Evolutionary conservation across 345 rosid genomes (phyloP).

Genomic region (Gossypium raimondii): DNA sequence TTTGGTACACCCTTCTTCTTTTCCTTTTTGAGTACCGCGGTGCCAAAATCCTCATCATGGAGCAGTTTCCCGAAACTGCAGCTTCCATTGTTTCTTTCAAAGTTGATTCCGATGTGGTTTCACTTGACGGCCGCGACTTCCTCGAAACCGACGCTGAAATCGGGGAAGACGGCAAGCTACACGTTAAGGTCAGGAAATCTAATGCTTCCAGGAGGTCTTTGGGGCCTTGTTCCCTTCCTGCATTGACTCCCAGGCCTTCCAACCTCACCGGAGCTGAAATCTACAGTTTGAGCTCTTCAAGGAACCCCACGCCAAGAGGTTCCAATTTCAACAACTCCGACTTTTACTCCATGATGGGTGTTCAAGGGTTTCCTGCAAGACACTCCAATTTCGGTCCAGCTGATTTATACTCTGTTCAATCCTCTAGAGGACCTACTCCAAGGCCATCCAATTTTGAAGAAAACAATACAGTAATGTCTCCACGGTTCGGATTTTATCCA

Average conservation of each 20-base stretch:
- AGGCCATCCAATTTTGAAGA: slow-evolving; percentile 87
- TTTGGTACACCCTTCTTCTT: slow-evolving; percentile 91
- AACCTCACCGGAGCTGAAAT: slow-evolving; percentile 93
- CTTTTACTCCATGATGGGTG: slow-evolving; percentile 83
- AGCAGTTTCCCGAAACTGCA: slow-evolving; percentile 93
- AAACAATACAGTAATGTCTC: slow-evolving; percentile 47
- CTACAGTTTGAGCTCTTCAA: slow-evolving; percentile 74
- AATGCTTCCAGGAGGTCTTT: slow-evolving; percentile 72
- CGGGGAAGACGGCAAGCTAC: slow-evolving; percentile 85
- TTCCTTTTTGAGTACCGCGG: slow-evolving; percentile 90
- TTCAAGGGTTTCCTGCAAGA: slow-evolving; percentile 63
- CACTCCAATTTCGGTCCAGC: slow-evolving; percentile 76
- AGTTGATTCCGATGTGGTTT: slow-evolving; percentile 85
- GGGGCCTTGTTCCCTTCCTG: slow-evolving; percentile 46
- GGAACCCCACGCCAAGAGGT: slow-evolving; percentile 82
- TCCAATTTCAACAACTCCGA: slow-evolving; percentile 88
- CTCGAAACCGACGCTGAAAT: slow-evolving; percentile 84
- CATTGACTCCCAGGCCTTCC: slow-evolving; percentile 80
- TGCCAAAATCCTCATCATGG: slow-evolving; percentile 78
- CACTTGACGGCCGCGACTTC: slow-evolving; percentile 72
- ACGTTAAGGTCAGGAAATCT: slow-evolving; percentile 81
- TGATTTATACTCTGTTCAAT: slow-evolving; percentile 75
- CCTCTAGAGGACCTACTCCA: slow-evolving; percentile 75
- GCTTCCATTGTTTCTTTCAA: slow-evolving; percentile 88
- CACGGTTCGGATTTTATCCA: slow-evolving; percentile 71